Conservation (phyloP, 2,329 filamentous ascomycete species). For the Stenocarpella maydis region DNA sequence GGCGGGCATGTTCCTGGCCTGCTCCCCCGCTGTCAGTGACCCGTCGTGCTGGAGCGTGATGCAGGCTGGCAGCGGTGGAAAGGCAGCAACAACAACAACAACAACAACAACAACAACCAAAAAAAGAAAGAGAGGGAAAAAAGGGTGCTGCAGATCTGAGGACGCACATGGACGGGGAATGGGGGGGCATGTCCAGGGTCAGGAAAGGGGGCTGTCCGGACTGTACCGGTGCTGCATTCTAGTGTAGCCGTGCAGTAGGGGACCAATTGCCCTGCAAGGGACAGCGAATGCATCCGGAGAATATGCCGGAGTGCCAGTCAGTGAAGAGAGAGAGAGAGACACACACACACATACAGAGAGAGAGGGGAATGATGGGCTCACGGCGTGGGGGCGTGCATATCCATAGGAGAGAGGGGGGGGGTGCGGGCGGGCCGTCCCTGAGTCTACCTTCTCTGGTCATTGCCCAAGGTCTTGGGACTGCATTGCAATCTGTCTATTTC, state of each 20-base stretch:
- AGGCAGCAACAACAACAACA: no score
- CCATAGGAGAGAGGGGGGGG: neutral
- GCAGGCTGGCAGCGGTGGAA: neutral
- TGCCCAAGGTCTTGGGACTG: no score
- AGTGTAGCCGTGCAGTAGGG: no score
- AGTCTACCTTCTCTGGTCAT: neutral
- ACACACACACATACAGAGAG: no score
- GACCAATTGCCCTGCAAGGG: slow-evolving; percentile 30
- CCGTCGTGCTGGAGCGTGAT: neutral
- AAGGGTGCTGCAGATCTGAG: slow-evolving; percentile 5
- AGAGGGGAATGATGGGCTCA: neutral
- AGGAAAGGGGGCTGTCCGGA: slow-evolving; percentile 3
- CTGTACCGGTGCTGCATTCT: neutral
- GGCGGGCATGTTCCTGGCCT: neutral
- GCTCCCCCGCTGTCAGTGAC: slow-evolving; percentile 17
- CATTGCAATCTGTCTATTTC: no score
- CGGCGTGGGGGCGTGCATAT: neutral
- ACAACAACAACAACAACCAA: no score
- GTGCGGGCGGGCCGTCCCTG: slow-evolving; percentile 32
- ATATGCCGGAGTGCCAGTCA: slow-evolving; percentile 13
- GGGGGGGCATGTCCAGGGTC: neutral
- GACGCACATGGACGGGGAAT: neutral
- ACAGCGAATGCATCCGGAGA: slow-evolving; percentile 19
- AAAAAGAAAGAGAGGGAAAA: no score
- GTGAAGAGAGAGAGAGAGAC: no score